These are phyloP conservation scores for Globisporangium carolinianum DNA, from an alignment of 352 stramenopile genomes.

Conservation along the genomic window DNA sequence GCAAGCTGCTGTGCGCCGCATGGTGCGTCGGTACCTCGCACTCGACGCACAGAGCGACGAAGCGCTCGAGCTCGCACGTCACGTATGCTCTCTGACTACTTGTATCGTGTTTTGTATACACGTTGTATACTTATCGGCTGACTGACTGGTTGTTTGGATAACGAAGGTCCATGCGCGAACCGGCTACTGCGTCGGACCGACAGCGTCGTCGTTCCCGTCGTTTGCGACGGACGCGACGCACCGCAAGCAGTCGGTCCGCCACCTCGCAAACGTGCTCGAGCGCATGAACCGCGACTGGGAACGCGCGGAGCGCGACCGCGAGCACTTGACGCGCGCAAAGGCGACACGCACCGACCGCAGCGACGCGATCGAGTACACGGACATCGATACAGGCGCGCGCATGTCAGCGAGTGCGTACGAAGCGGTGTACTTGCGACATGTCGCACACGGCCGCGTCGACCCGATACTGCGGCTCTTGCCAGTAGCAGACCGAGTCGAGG, in stretches of 20 bases:
- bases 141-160: neutral
- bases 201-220: constrained; percentile 11
- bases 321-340: constrained; percentile 27
- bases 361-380: constrained; percentile 46
- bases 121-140: neutral
- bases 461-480: constrained; percentile 25
- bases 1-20: constrained; percentile 16
- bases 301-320: constrained; percentile 28
- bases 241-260: constrained; percentile 30
- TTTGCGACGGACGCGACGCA: constrained; percentile 35
- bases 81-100: constrained; percentile 7
- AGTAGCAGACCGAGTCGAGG: neutral
- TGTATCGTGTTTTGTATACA: neutral
- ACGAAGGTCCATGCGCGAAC: constrained; percentile 28
- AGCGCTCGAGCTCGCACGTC: constrained; percentile 28
- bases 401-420: constrained; percentile 35
- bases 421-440: constrained; percentile 38
- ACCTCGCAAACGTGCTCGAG: constrained; percentile 31
- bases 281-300: constrained; percentile 50
- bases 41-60: constrained; percentile 33
- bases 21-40: constrained; percentile 38
- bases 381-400: constrained; percentile 26
- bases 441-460: constrained; percentile 21
- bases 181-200: constrained; percentile 38
- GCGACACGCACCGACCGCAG: constrained; percentile 19